Conservation (phyloP, 495 filamentous ascomycete species). For the Massariosphaeria phaeospora region DNA sequence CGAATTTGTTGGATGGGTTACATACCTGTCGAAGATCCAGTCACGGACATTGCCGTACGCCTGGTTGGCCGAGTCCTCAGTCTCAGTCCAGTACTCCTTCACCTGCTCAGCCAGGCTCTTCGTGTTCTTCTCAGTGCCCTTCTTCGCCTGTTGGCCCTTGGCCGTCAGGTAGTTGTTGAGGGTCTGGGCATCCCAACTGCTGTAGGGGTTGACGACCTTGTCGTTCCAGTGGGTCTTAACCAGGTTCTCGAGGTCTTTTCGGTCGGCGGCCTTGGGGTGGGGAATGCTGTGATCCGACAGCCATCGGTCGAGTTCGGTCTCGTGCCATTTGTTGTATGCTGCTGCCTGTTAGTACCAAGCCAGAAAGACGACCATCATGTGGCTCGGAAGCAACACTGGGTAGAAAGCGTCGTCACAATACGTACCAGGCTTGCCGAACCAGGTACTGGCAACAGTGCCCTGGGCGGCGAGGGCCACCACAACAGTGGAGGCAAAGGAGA, state of each 20-base stretch:
- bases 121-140: conserved; percentile 57
- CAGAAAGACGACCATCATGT: not conserved
- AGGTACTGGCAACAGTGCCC: conserved; percentile 62
- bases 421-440: conserved; percentile 78
- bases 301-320: conserved; percentile 96
- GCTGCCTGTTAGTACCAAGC: conserved; percentile 10
- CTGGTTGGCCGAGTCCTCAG: conserved; percentile 64
- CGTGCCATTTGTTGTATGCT: conserved; percentile 99
- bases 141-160: conserved; percentile 64
- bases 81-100: conserved; percentile 67
- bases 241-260: conserved; percentile 51
- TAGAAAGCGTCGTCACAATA: conserved; percentile 20
- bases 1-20: no score
- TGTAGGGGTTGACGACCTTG: conserved; percentile 58
- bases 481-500: conserved; percentile 60
- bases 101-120: conserved; percentile 62
- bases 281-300: conserved; percentile 89
- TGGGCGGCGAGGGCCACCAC: conserved; percentile 67
- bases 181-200: conserved; percentile 62
- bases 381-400: not conserved
- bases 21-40: conserved; percentile 92
- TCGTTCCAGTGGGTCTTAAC: conserved; percentile 84
- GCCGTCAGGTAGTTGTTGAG: conserved; percentile 59
- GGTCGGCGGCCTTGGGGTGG: conserved; percentile 50
- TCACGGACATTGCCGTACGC: conserved; percentile 69